phyloP scores from a whole-genome alignment of 805 yeast genomes.

The Candida hispaniensis region DNA sequence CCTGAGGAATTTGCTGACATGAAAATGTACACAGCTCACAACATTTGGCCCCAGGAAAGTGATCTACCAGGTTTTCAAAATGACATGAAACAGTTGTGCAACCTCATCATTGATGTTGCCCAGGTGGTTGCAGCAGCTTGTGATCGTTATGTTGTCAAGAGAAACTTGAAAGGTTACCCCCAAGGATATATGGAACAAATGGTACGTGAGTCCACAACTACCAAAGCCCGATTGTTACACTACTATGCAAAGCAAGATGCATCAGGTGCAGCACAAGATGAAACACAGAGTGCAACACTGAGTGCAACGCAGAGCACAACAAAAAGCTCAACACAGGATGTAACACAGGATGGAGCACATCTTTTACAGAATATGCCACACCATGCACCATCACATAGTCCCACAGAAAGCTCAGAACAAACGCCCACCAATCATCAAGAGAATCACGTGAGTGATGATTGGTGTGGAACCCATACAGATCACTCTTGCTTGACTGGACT shows the following conservation, averaged over 20 bases:
- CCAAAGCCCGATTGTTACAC: constrained; percentile 49
- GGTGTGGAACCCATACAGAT: constrained; percentile 57
- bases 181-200: constrained; percentile 35
- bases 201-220: constrained; percentile 40
- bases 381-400: no score
- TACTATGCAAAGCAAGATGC: constrained; percentile 34
- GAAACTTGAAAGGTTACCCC: constrained; percentile 26
- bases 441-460: constrained; percentile 29
- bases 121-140: constrained; percentile 43
- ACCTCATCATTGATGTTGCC: constrained; percentile 40
- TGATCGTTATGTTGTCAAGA: constrained; percentile 34
- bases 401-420: no score
- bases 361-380: no score
- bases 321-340: no score
- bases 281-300: no score
- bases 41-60: constrained; percentile 41
- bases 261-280: no score
- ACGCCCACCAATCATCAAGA: constrained; percentile 16
- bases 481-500: constrained; percentile 52
- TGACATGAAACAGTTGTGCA: constrained; percentile 25
- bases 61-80: constrained; percentile 22
- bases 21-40: constrained; percentile 39
- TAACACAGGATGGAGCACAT: no score
- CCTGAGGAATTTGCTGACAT: constrained; percentile 32
- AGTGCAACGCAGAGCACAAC: no score